Base-by-base conservation (phyloP, 306 rosid species). In the Crotalaria pallida region DNA sequence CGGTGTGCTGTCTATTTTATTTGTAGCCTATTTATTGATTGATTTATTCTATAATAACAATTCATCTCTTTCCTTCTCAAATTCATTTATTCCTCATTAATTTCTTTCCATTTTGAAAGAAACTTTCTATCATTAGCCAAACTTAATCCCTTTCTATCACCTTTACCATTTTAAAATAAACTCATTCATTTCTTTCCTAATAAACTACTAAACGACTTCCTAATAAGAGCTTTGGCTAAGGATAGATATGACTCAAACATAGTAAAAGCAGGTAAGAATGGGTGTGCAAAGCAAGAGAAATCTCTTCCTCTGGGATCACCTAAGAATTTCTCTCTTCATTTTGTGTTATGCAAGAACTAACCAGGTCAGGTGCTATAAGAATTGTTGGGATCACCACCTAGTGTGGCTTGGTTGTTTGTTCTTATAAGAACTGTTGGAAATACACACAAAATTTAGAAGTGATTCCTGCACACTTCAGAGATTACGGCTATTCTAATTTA, bases 361-460 rank as follows among this genome's bases (percentile, higher is more conserved):
- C 16, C 62, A 48, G 44, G 47, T 76, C 63, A 49, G 69, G 22
- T 38, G 64, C 27, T n/a, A n/a, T n/a, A n/a, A n/a, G n/a, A n/a
- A n/a, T n/a, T n/a, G n/a, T n/a, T n/a, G n/a, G n/a, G n/a, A n/a
- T n/a, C n/a, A n/a, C n/a, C n/a, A n/a, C n/a, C n/a, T n/a, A n/a
- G n/a, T n/a, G n/a, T n/a, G n/a, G n/a, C n/a, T n/a, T n/a, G n/a
- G n/a, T n/a, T n/a, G n/a, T n/a, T n/a, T n/a, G n/a, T n/a, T n/a
- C n/a, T n/a, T n/a, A n/a, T n/a, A n/a, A n/a, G n/a, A n/a, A n/a
- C n/a, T n/a, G n/a, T n/a, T n/a, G n/a, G n/a, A n/a, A n/a, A n/a
- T n/a, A n/a, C n/a, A n/a, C n/a, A n/a, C n/a, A n/a, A 60, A 45
- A 19, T 11, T 23, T 9, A n/a, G n/a, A 16, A 51, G 17, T 43